phyloP scores from a whole-genome alignment of 805 yeast species.

The Pichia pseudocactophila region DNA sequence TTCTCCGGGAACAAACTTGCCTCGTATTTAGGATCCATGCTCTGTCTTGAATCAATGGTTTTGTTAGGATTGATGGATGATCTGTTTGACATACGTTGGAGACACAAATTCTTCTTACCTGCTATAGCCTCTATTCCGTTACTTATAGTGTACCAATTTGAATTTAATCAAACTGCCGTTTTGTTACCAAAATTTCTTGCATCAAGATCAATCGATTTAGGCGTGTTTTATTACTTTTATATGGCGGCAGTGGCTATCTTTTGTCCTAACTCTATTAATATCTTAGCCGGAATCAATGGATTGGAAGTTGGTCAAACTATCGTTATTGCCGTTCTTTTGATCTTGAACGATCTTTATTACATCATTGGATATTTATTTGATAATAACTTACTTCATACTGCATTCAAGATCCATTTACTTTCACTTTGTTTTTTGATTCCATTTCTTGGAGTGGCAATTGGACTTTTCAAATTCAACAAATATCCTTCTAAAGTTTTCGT shows the following conservation, averaged over 20 bases:
- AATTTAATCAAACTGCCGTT: conserved; percentile 85
- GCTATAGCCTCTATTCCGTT: conserved; percentile 91
- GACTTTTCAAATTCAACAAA: conserved; percentile 71
- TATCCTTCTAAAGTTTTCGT: conserved; percentile 91
- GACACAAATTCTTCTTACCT: conserved; percentile 93
- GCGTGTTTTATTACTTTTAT: conserved; percentile 70
- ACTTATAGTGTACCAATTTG: conserved; percentile 83
- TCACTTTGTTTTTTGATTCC: conserved; percentile 78
- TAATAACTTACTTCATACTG: conserved; percentile 35
- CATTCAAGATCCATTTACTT: conserved; percentile 74
- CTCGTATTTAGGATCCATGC: conserved; percentile 74
- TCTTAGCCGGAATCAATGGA: conserved; percentile 94
- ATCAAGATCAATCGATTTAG: conserved; percentile 55
- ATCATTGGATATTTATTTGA: conserved; percentile 40
- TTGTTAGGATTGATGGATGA: conserved; percentile 89
- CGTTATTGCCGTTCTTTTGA: conserved; percentile 59
- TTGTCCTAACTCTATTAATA: conserved; percentile 93
- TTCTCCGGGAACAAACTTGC: conserved; percentile 81
- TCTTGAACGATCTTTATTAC: conserved; percentile 73
- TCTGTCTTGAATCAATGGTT: conserved; percentile 77
- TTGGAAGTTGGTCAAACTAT: conserved; percentile 93
- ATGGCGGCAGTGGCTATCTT: conserved; percentile 90
- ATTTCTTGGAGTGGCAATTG: conserved; percentile 75
- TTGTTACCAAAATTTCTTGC: conserved; percentile 67
- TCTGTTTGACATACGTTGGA: conserved; percentile 91